Percentiles rank a stretch among this genome's conserved stretches.
These are phyloP conservation scores for Solanum etuberosum DNA, from an alignment of 257 asterid species.

Conservation along the genomic window DNA sequence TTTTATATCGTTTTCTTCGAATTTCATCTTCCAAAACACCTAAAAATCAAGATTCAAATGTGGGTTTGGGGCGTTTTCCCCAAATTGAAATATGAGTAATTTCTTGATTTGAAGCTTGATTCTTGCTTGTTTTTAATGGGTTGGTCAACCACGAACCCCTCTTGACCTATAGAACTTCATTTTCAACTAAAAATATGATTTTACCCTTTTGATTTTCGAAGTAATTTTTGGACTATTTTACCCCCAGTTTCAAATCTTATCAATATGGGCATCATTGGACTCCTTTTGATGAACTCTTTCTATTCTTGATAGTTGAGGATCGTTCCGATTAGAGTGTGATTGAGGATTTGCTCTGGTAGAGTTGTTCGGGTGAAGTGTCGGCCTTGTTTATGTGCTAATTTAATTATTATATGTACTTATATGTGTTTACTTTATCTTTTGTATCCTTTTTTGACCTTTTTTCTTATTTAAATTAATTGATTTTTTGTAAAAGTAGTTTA, in stretches of 20 bases:
- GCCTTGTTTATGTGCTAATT: not conserved
- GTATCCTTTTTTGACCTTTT: no score
- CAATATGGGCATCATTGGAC: no score
- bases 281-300: not conserved
- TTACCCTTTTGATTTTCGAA: not conserved
- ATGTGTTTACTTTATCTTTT: not conserved
- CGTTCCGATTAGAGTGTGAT: accelerated
- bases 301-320: not conserved
- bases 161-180: not conserved
- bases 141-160: not conserved
- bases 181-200: no score
- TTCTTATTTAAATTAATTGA: no score
- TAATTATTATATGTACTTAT: not conserved
- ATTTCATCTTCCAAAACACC: not conserved
- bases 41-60: not conserved
- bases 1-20: not conserved
- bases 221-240: not conserved
- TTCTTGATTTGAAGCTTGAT: not conserved
- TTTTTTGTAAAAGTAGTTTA: no score
- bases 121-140: accelerated
- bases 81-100: no score
- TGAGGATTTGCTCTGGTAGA: accelerated
- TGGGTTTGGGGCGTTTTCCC: not conserved
- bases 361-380: no score
- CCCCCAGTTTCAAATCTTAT: not conserved